These are phyloP conservation scores for Asterochloris erici DNA, from an alignment of 139 green algal species.

Conservation along the genomic window DNA sequence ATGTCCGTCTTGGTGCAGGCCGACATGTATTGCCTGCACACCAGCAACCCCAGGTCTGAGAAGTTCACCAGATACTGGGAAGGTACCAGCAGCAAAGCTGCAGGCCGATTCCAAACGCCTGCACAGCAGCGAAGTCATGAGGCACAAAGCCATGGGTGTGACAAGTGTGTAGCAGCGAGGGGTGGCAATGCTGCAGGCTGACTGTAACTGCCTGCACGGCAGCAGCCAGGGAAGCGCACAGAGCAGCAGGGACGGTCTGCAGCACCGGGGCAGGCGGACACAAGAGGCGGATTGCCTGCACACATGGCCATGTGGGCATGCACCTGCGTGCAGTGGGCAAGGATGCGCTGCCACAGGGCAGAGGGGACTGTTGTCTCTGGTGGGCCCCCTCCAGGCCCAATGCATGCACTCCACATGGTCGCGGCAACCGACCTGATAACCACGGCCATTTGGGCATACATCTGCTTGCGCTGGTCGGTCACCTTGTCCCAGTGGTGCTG, in stretches of 20 bases:
- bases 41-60: neutral
- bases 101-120: too few species aligned
- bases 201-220: too few species aligned
- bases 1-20: neutral
- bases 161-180: too few species aligned
- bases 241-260: too few species aligned
- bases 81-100: too few species aligned
- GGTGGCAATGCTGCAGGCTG: too few species aligned
- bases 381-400: neutral
- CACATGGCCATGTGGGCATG: neutral
- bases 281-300: neutral
- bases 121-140: too few species aligned
- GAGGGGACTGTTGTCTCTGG: neutral
- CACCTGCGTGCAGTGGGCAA: neutral
- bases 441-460: slow-evolving; percentile 67
- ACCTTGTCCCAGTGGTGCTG: slow-evolving; percentile 57
- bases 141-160: too few species aligned
- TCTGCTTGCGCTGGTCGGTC: slow-evolving; percentile 34
- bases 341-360: too few species aligned
- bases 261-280: too few species aligned
- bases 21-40: slow-evolving; percentile 35
- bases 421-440: slow-evolving; percentile 38
- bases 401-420: neutral
- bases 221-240: too few species aligned
- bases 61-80: too few species aligned